Conservation (phyloP, 208 protist species). For the Trichomonas vaginalis region DNA sequence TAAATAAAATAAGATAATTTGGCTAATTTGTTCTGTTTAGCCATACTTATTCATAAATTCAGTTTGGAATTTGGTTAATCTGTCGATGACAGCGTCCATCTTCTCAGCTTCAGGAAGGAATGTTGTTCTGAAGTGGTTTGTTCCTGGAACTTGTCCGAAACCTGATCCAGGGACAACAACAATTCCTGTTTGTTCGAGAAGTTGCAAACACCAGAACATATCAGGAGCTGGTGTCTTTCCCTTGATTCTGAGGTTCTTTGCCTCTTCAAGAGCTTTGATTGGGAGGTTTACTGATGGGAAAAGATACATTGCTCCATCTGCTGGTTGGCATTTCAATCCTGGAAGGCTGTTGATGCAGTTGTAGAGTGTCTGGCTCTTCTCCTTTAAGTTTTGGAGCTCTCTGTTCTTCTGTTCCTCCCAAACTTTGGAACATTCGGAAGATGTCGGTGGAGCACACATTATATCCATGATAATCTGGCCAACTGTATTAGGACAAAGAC, state of each 20-base stretch:
- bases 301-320: constrained; percentile 85
- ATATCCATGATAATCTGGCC: constrained; percentile 73
- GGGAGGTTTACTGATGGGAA: constrained; percentile 61
- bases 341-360: constrained; percentile 64
- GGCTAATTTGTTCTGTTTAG: too few species aligned
- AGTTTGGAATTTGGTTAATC: constrained; percentile 25
- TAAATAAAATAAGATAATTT: too few species aligned
- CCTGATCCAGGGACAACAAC: constrained; percentile 50
- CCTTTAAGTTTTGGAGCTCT: constrained; percentile 49
- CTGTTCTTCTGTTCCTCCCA: constrained; percentile 45
- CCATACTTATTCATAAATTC: constrained; percentile 26
- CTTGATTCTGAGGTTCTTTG: not conserved
- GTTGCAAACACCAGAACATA: constrained; percentile 71
- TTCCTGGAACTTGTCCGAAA: constrained; percentile 62
- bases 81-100: constrained; percentile 51
- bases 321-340: constrained; percentile 65
- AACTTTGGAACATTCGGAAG: constrained; percentile 61
- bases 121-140: constrained; percentile 92
- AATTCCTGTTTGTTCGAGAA: constrained; percentile 80
- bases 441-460: constrained; percentile 82
- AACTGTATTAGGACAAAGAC: constrained; percentile 66
- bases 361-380: constrained; percentile 14
- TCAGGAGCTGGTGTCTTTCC: constrained; percentile 57
- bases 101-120: constrained; percentile 85
- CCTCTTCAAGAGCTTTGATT: constrained; percentile 31